phyloP scores from a whole-genome alignment of 2,329 filamentous ascomycete genomes.

The Biscogniauxia mediterranea region DNA sequence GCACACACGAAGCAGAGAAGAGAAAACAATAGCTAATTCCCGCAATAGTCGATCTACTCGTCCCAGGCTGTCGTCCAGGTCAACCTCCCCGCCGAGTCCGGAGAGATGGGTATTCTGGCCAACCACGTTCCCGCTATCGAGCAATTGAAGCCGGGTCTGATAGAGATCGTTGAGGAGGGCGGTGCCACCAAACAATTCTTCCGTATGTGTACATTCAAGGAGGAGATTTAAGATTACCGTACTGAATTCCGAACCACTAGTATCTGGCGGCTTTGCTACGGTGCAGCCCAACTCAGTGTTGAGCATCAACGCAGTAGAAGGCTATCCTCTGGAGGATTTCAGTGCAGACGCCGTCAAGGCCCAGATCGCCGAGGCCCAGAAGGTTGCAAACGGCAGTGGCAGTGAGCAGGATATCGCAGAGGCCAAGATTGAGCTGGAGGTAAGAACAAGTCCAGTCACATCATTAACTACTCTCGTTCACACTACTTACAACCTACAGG shows the following conservation, averaged over 20 bases:
- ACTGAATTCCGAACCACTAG: conserved; percentile 44
- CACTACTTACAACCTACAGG: conserved; percentile 51
- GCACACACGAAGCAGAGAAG: conserved; percentile 4
- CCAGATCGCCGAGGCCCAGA: conserved; percentile 93
- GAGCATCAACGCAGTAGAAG: conserved; percentile 98
- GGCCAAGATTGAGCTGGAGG: conserved; percentile 99
- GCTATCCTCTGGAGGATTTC: conserved; percentile 92
- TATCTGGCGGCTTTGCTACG: conserved; percentile 94
- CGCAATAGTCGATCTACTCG: conserved; percentile 68
- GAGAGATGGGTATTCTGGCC: conserved; percentile 98
- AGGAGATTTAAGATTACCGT: conserved; percentile 11
- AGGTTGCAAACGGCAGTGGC: conserved; percentile 84
- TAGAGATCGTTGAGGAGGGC: conserved; percentile 93
- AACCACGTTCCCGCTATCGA: conserved; percentile 99
- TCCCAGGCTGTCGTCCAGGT: conserved; percentile 81
- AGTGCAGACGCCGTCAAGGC: conserved; percentile 83
- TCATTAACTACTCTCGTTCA: background rate
- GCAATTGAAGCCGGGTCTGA: conserved; percentile 94
- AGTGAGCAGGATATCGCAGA: conserved; percentile 98
- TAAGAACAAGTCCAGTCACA: conserved; percentile 40
- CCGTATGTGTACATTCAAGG: conserved; percentile 63
- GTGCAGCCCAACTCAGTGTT: conserved; percentile 92
- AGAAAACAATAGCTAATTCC: conserved; percentile 43
- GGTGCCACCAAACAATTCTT: conserved; percentile 95
- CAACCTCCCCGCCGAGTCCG: conserved; percentile 96